These are phyloP conservation scores for Cynanchum wilfordii DNA, from an alignment of 257 asterid genomes.

Conservation along the genomic window DNA sequence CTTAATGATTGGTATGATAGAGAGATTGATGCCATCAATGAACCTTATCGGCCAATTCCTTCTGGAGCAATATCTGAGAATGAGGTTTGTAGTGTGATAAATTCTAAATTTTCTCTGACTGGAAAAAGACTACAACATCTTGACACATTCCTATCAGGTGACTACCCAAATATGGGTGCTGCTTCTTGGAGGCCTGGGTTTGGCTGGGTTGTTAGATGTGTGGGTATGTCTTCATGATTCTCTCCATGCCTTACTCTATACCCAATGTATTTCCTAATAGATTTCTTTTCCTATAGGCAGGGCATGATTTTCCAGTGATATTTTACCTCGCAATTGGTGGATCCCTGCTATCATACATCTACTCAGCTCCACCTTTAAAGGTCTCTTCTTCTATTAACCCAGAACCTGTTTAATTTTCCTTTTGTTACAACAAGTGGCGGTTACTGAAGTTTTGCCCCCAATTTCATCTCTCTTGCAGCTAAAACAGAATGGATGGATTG, in stretches of 20 bases:
- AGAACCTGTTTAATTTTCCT: background rate
- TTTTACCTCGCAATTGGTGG: slow-evolving; percentile 95
- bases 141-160: slow-evolving; percentile 47
- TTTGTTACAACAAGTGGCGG: background rate
- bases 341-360: slow-evolving; percentile 88
- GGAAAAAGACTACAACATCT: slow-evolving; percentile 14
- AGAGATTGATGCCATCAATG: slow-evolving; percentile 92
- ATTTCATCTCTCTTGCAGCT: slow-evolving; percentile 48
- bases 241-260: background rate
- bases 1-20: slow-evolving; percentile 96
- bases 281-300: slow-evolving; percentile 52
- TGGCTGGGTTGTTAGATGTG: slow-evolving; percentile 79
- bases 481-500: slow-evolving; percentile 97
- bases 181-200: slow-evolving; percentile 79
- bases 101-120: slow-evolving; percentile 13
- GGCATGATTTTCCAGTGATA: slow-evolving; percentile 73
- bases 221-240: slow-evolving; percentile 63
- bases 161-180: slow-evolving; percentile 95
- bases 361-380: slow-evolving; percentile 98
- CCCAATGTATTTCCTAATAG: slow-evolving; percentile 15
- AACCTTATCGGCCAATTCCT: slow-evolving; percentile 96
- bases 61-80: slow-evolving; percentile 78
- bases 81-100: slow-evolving; percentile 48
- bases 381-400: slow-evolving; percentile 25
- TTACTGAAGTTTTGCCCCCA: background rate